Base-by-base conservation (phyloP, 129 eudicot species). In the Tagetes patula region DNA sequence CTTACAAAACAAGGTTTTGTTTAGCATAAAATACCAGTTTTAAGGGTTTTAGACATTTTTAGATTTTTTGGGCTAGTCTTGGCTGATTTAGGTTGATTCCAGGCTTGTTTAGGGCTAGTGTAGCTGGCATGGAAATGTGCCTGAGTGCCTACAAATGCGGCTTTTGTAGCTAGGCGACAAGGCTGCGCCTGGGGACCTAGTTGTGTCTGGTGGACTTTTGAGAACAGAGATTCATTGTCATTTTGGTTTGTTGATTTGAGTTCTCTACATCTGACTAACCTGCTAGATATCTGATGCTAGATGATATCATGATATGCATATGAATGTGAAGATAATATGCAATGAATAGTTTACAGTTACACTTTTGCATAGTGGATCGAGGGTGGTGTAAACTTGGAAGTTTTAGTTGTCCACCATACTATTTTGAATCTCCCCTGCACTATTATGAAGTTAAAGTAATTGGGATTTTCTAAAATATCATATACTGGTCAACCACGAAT, bases 181-280 rank as follows among this genome's bases (percentile, higher is more conserved):
- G 27, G 27, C 27, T 20, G 27, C 27, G 27, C 27, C 27, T 20
- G 27, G 27, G 27, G 27, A 20, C 27, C 27, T 20, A 20, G 27
- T 20, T 20, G 27, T 20, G 27, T 20, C 27, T 20, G 27, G 27
- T 20, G 27, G 27, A 20, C 27, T 20, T 20, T 20, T 20, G 27
- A 20, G 0, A 20, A 20, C 27, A 20, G 27, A 20, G 27, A 20
- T 20, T 20, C 27, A 20, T 20, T 20, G 27, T 59, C 60, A 59
- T 58, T 11, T 45, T 42, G 8, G 41, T 33, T 6, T 12, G 31
- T 30, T 54, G 1, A 55, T 56, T 56, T 46, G 40, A 58, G 54
- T 20, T 54, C 34, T 69, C 42, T 50, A 68, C n/a, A 49, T 36
- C 45, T 69, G 61, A 49, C 36, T 46, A 48, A 33, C 73, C 73